phyloP scores from a whole-genome alignment of 768 basidiomycete genomes.

The Calocera cornea region DNA sequence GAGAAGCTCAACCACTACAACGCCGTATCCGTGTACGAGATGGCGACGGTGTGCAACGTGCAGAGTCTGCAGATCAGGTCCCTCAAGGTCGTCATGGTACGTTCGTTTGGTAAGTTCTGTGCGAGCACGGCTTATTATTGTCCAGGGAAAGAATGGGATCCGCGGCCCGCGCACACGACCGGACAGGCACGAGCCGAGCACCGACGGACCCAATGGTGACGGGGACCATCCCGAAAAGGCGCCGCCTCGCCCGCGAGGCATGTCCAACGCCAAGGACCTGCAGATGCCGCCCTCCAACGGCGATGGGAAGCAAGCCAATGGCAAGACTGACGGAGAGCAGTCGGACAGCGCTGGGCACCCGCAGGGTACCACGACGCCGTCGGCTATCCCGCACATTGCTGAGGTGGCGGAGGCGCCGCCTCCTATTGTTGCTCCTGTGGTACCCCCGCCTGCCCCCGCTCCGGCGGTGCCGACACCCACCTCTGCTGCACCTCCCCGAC shows the following conservation, averaged over 20 bases:
- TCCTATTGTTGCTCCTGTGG: background rate
- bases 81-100: conserved; percentile 71
- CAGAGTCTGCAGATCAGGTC: conserved; percentile 85
- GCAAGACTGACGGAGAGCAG: background rate
- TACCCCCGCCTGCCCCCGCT: background rate
- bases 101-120: background rate
- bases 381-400: background rate
- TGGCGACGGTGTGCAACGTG: conserved; percentile 81
- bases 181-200: background rate
- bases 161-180: background rate
- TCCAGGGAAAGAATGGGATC: background rate
- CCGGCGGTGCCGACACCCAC: background rate
- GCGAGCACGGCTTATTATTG: background rate
- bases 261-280: background rate
- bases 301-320: background rate
- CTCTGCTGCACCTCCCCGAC: background rate
- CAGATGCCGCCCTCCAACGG: background rate
- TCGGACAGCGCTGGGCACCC: background rate
- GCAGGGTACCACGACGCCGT: background rate
- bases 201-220: background rate
- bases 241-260: background rate
- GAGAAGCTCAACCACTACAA: conserved; percentile 68
- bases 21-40: conserved; percentile 87
- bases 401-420: background rate
- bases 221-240: background rate